Conservation (phyloP, 176 grass and related monocot species). For the Ensete glaucum region DNA sequence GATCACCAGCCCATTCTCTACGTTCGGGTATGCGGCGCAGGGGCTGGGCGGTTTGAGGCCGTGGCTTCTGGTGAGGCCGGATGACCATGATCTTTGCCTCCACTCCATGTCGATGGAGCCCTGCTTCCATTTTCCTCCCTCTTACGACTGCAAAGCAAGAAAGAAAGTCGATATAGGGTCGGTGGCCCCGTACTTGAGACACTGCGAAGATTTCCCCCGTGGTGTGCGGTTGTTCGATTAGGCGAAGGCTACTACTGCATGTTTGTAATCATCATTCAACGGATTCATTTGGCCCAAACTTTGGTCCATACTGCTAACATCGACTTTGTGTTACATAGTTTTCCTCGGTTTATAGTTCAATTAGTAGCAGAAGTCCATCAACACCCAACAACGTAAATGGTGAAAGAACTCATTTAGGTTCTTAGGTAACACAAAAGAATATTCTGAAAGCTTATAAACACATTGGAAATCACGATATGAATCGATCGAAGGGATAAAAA, state of each 20-base stretch:
- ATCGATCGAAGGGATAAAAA: no score
- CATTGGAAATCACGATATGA: no score
- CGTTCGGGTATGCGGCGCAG: slow-evolving; percentile 45
- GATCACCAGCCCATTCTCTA: slow-evolving; percentile 7
- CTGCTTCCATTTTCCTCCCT: slow-evolving; percentile 81
- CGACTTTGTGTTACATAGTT: no score
- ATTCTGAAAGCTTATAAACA: no score
- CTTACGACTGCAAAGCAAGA: slow-evolving; percentile 45
- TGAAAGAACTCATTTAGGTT: no score
- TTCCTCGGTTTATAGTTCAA: no score
- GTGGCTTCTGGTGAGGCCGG: slow-evolving; percentile 1
- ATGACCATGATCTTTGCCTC: slow-evolving; percentile 30
- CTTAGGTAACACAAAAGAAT: no score
- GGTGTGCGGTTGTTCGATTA: slow-evolving; percentile 69
- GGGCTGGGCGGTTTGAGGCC: slow-evolving; percentile 23
- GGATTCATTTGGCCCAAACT: no score
- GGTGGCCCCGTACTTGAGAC: slow-evolving; percentile 53
- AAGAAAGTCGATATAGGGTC: slow-evolving; percentile 46
- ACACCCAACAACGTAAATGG: no score
- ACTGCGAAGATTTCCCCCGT: slow-evolving; percentile 72
- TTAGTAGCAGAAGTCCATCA: no score
- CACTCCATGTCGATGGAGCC: slow-evolving; percentile 67
- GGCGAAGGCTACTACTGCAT: neutral
- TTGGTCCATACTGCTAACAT: no score
- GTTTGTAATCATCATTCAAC: neutral